A percentile compares a stretch with the other conserved stretches of the same genome.
Conservation (phyloP, 2,329 filamentous ascomycete species). For the Monosporascus sp. region DNA sequence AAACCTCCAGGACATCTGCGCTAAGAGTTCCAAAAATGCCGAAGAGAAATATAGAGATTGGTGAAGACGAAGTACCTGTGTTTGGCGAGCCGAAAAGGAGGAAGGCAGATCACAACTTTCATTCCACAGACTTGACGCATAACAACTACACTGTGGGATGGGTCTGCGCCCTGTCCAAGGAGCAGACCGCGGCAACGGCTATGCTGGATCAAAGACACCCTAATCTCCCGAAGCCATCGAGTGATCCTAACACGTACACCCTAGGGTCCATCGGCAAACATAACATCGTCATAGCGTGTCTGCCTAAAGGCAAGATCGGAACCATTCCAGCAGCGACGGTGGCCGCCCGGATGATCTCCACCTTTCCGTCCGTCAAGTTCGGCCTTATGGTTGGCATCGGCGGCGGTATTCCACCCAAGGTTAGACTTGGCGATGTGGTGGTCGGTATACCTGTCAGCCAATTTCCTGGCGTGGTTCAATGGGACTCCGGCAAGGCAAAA, state of each 20-base stretch:
- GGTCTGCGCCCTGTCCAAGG: conserved; percentile 14
- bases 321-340: conserved; percentile 26
- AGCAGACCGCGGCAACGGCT: conserved; percentile 12
- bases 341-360: conserved; percentile 22
- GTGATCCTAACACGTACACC: conserved; percentile 12
- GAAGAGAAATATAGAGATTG: no score
- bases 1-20: no score
- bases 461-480: conserved; percentile 17
- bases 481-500: conserved; percentile 17
- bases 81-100: no score
- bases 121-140: not conserved
- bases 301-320: conserved; percentile 25
- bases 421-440: conserved; percentile 21
- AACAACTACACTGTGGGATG: conserved; percentile 16
- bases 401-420: conserved; percentile 14
- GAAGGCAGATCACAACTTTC: no score
- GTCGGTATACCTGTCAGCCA: conserved; percentile 10
- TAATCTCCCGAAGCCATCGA: not conserved
- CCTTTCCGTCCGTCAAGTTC: conserved; percentile 29
- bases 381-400: conserved; percentile 39
- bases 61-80: no score
- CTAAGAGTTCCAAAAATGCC: no score
- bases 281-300: conserved; percentile 17
- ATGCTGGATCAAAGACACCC: conserved; percentile 15
- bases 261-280: conserved; percentile 15